Evolutionary conservation across 1,284 basidiomycete genomes (phyloP), one percentile per base, ranked within the genome.

Genomic region (Rhodofomes roseus): DNA sequence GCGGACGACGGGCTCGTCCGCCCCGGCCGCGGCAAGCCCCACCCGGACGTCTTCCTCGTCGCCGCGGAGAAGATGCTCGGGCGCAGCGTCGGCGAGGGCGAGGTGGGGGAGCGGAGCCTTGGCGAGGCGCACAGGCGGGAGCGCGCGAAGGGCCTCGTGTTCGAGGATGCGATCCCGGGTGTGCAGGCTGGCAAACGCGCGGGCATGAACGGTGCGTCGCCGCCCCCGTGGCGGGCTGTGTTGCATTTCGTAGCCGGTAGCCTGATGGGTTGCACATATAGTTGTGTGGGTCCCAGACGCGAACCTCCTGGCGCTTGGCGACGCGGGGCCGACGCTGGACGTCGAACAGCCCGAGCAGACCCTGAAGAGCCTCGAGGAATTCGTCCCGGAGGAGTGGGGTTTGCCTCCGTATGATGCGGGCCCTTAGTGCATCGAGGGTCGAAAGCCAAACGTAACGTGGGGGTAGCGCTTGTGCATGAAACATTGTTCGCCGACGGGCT

Each of bases 211-310:
- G 90, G 91, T 91, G 60, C 36, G 82, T 72, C n/a, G 25, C 39
- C 25, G 23, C 34, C 44, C 5, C 27, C 20, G 43, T 41, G 7
- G 41, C 34, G 20, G 8, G 36, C 4, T 14, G 27, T 4, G 7
- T 7, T 1, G 41, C 31, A 14, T 18, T 37, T 6, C 9, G 4
- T 14, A 23, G 31, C 14, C 25, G 25, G 46, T 20, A 39, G 3
- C 25, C n/a, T 57, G 52, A 20, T 53, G 57, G 46, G 39, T 43
- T 29, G 14, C 46, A 11, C 9, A 48, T 22, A 55, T 62, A 92
- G 90, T 90, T 31, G 77, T 90, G 8, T 93, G 90, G 90, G 81
- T 92, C 16, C 90, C 91, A 8, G 90, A 93, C 68, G 65, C 78
- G 14, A 84, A 86, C 59, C 74, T 92, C 8, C 73, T 85, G 18